Evolutionary conservation across 2,329 filamentous ascomycete species (phyloP).

Genomic region (Chaetomium sp.): DNA sequence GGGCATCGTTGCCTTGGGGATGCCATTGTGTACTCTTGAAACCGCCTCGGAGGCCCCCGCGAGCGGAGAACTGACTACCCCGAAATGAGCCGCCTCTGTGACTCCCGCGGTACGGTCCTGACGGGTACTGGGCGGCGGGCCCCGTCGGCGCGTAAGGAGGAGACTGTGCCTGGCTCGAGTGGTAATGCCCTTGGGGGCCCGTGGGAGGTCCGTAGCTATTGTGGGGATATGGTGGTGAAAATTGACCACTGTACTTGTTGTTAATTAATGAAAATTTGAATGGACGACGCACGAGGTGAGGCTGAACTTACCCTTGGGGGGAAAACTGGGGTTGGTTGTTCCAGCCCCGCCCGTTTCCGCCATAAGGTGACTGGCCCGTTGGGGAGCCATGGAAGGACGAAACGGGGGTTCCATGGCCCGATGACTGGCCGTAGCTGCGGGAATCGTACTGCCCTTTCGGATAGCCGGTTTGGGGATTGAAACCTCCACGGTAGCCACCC

Average conservation of each 20-base stretch:
- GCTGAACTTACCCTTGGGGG: conserved; percentile 45
- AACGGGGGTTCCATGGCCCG: conserved; percentile 45
- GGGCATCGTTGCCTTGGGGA: conserved; percentile 46
- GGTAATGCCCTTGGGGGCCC: conserved; percentile 58
- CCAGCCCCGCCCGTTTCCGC: conserved; percentile 45
- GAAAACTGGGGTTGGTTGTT: conserved; percentile 43
- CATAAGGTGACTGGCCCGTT: conserved; percentile 47
- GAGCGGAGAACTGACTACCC: conserved; percentile 58
- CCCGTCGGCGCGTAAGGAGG: conserved; percentile 61
- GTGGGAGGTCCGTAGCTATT: conserved; percentile 55
- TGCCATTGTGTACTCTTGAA: conserved; percentile 74
- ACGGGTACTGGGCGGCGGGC: conserved; percentile 56
- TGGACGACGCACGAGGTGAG: background rate
- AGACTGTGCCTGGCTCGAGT: conserved; percentile 45
- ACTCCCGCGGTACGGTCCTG: conserved; percentile 48
- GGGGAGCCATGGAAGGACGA: conserved; percentile 51
- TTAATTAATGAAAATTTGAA: conserved; percentile 34
- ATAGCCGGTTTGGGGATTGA: conserved; percentile 43
- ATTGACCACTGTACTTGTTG: conserved; percentile 54
- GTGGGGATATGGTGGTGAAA: conserved; percentile 62
- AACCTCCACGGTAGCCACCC: conserved; percentile 48
- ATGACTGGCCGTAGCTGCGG: conserved; percentile 45
- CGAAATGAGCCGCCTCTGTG: conserved; percentile 58
- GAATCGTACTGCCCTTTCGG: conserved; percentile 45
- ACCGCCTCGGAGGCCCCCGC: conserved; percentile 59